Conservation (phyloP, 116 monocot species). For the Dioscorea cayenensis region DNA sequence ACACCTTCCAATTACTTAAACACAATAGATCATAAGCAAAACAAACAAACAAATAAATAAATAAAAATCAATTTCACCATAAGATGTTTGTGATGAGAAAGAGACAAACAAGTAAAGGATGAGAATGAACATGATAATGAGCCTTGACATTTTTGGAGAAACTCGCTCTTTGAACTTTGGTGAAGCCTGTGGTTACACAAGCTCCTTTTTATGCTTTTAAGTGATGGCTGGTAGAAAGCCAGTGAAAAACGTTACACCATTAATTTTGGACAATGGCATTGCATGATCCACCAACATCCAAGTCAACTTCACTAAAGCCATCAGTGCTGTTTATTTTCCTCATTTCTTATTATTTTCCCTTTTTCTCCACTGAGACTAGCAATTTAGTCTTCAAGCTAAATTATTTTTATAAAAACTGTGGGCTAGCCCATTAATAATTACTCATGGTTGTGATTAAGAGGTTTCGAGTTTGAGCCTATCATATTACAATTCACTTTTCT, state of each 20-base stretch:
- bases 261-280: not conserved
- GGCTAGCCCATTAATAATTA: too few species aligned
- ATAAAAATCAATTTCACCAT: not conserved
- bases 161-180: too few species aligned
- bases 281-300: not conserved
- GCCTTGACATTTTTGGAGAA: slow-evolving; percentile 2
- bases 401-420: too few species aligned
- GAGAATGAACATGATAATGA: not conserved
- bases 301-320: slow-evolving; percentile 1
- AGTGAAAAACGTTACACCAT: not conserved
- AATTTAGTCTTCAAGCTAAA: too few species aligned
- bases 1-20: not conserved
- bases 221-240: not conserved
- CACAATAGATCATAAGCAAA: not conserved
- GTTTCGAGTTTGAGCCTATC: too few species aligned
- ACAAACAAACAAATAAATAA: not conserved
- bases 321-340: too few species aligned
- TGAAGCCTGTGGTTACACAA: not conserved
- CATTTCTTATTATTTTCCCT: too few species aligned
- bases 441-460: too few species aligned
- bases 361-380: not conserved
- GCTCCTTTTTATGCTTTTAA: slow-evolving; percentile 3
- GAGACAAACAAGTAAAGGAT: not conserved
- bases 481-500: too few species aligned
- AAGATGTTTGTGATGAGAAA: not conserved